Base-by-base conservation (phyloP, 1,284 basidiomycete genomes). In the Cutaneotrichosporon sp. region DNA sequence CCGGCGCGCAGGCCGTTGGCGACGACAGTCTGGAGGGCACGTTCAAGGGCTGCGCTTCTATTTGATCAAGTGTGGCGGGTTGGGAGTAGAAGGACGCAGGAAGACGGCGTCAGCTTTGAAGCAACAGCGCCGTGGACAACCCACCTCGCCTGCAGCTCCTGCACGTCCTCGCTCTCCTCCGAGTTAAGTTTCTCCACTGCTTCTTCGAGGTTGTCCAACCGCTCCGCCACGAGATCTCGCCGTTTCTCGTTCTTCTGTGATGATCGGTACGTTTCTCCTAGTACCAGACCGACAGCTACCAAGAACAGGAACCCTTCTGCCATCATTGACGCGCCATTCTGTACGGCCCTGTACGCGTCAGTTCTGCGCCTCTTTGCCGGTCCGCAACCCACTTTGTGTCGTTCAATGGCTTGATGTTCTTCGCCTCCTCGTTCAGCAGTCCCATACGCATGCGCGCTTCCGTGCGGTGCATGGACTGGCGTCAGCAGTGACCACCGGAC, bases 271-370 rank as follows among this genome's bases (percentile, higher is more conserved):
- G 84, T 77, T 72, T 93, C 89, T 4, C 85, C 86, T 2, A 91
- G 59, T 47, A 92, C 90, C 8, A 92, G 76, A 0, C 76, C 74
- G 0, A 85, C 84, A 0, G 88, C 89, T 4, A 93, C 89, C 7
- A 78, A 62, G 70, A 93, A 92, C 4, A 93, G 80, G 66, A 93
- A 93, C 0, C 86, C 84, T 74, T 92, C 90, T 0, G 90, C 89
- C 12, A 93, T 76, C 15, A 84, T 81, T 55, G 89, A 90, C 13
- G 90, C 88, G 14, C 90, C 90, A 64, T 87, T 90, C 64, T 91
- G 88, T 49, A 92, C 87, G 0, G 90, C 90, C 62, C 90, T 91
- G 55, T 8, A 59, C 14, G 33, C 2, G 45, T 48, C 37, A 57
- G 54, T 40, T n/a, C n/a, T n/a, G n/a, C n/a, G n/a, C 12, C 30